These are phyloP conservation scores for Vachellia pachyceras DNA, from an alignment of 306 rosid species.

Conservation along the genomic window DNA sequence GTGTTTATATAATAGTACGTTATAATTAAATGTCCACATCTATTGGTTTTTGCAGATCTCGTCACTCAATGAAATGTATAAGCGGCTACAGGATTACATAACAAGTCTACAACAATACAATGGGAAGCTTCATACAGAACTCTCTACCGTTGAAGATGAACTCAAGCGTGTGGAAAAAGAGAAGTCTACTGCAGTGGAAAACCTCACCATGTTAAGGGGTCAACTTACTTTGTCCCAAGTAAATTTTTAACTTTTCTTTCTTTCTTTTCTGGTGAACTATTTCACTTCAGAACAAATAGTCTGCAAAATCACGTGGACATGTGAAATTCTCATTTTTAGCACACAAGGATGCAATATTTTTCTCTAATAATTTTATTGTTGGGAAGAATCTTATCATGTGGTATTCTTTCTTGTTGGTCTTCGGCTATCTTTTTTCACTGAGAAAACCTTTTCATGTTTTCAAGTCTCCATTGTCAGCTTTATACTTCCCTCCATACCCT, in stretches of 20 bases:
- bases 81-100: conserved; percentile 90
- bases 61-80: conserved; percentile 96
- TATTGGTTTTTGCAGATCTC: conserved; percentile 66
- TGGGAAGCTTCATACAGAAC: conserved; percentile 92
- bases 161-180: conserved; percentile 91
- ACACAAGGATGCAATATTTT: conserved; percentile 5
- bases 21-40: conserved; percentile 1
- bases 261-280: not conserved
- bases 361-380: not conserved
- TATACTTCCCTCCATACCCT: not conserved
- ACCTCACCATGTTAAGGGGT: conserved; percentile 74
- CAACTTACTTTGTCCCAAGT: conserved; percentile 81
- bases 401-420: not conserved
- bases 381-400: conserved; percentile 3
- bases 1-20: conserved; percentile 6
- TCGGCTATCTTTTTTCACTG: not conserved
- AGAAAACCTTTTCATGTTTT: not conserved
- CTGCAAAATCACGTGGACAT: not conserved
- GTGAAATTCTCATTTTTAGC: conserved; percentile 8
- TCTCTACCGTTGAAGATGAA: conserved; percentile 87
- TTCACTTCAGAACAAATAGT: conserved; percentile 28
- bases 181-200: conserved; percentile 70
- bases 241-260: conserved; percentile 30
- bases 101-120: conserved; percentile 97
- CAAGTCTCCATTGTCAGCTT: conserved; percentile 18